phyloP scores from a whole-genome alignment of 1,284 basidiomycete species.

The Trametes sp. region DNA sequence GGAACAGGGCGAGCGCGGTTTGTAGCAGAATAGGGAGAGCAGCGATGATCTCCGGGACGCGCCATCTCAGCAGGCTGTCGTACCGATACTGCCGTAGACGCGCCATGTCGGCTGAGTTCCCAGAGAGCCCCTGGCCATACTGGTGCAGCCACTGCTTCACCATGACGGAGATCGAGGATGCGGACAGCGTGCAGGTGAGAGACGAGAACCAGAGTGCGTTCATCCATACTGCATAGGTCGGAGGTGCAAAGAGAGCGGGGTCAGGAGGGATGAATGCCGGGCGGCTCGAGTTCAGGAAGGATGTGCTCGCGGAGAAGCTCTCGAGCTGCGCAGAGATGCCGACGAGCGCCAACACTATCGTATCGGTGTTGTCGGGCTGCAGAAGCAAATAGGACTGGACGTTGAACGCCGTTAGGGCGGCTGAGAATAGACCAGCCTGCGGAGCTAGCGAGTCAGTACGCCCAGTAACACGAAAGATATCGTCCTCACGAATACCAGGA shows the following conservation, averaged over 20 bases:
- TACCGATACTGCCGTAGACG: conserved; percentile 29
- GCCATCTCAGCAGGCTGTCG: conserved; percentile 28
- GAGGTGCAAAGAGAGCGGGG: conserved; percentile 3
- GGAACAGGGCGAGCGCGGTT: conserved; percentile 28
- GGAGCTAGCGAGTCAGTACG: not conserved
- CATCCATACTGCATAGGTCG: conserved; percentile 27
- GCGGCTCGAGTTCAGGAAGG: conserved; percentile 14
- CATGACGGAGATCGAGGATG: conserved; percentile 29
- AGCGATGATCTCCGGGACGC: conserved; percentile 26
- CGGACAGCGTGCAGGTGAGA: conserved; percentile 26
- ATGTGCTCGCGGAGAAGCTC: conserved; percentile 4
- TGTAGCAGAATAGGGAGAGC: conserved; percentile 30
- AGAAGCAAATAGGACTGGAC: conserved; percentile 26
- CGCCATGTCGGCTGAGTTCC: conserved; percentile 19
- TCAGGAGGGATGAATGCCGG: conserved; percentile 6
- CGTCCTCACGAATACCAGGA: conserved; percentile 27
- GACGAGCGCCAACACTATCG: conserved; percentile 12
- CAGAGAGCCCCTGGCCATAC: conserved; percentile 21
- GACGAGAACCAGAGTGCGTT: conserved; percentile 35
- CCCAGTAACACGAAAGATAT: not conserved
- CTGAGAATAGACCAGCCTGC: conserved; percentile 27
- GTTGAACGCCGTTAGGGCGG: conserved; percentile 25
- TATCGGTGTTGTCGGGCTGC: conserved; percentile 22
- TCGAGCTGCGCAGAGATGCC: conserved; percentile 20
- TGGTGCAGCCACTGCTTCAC: conserved; percentile 35